Evolutionary conservation across 2,329 filamentous ascomycete genomes (phyloP), one percentile per base, ranked within the genome.

Genomic region (Phialophora macrospora): DNA sequence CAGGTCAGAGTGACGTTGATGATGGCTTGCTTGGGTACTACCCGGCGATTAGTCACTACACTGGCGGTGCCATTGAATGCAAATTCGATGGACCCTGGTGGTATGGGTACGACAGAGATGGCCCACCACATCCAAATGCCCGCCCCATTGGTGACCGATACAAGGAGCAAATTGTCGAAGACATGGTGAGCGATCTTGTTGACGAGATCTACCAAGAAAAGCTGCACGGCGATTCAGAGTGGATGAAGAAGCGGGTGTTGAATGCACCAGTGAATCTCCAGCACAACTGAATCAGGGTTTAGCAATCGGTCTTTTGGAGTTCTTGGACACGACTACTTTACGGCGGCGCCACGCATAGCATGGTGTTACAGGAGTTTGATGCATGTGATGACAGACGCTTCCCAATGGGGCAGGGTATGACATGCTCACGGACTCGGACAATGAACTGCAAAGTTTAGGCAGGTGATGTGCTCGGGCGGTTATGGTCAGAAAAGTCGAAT

Each of bases 1-100:
- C 46, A 28, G 70, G 65, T 14, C 60, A 71, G 30, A 68, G 69
- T 28, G 70, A 69, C 30, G 66, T 72, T 11, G 95, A 99, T 74
- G 95, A 99, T 74, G 95, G 94, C 41, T 91, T 95, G 84, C 85
- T 97, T 1, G 96, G 95, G 11, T 99, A 99, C 79, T 97, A 96
- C 74, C 95, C 95, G 1, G 92, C 93, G 24, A 88, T 99, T 22
- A 95, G 93, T 72, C 90, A 95, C 24, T 98, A 97, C 79, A 88
- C 91, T 52, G 94, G 93, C 60, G 95, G 94, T 26, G 90, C 93
- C 1, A 93, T 91, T 17, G 91, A 98, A 77, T 89, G 94, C 73
- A 97, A 97, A 77, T 97, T 99, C 75, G 94, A 95, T 0, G 93
- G 92, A 0, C 84, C 95, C 34, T 98, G 97, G 81, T 97, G 93